Evolutionary conservation across 108 stramenopile genomes (phyloP), one percentile per base, ranked within the genome.

Genomic region (Skeletonema grethae): DNA sequence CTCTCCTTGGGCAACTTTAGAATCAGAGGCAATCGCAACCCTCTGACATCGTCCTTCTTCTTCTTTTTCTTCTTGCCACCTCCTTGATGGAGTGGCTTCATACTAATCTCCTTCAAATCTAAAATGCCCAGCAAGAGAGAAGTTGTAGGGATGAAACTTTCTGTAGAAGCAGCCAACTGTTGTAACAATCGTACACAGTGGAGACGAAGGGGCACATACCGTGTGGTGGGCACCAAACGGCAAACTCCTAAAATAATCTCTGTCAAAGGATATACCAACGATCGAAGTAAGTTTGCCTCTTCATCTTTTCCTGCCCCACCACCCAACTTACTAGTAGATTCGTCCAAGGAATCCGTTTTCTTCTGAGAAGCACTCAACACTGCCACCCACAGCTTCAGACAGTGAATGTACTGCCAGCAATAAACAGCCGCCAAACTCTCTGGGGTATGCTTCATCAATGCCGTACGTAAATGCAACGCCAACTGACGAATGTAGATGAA

Each of bases 401-500:
- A 98, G 76, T 96, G 90, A 48, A 98, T 66, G 63, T 90, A 98
- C 79, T 98, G 99, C 99, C 99, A 99, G 63, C 94, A 88, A 48
- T 88, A 95, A 4, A 99, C 95, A 34, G 75, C 82, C 29, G 75
- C 77, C 57, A 90, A 73, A 18, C 91, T 84, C 70, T 97, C 96
- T 39, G 76, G 67, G 5, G 95, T 93, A 72, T 95, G 94, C 80
- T 97, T 96, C 68, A 88, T 88, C 74, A 97, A 72, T n/a, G 97
- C 98, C 1, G 90, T 78, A 36, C 99, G 84, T 35, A 98, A 72
- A 63, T 97, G 96, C 62, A 99, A 83, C 29, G 98, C 97, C 73
- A 99, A 73, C 68, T 98, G 97, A 25, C 99, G 92, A 63, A 98
- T 96, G 85, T 98, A 99, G 9, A 99, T 86, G 83, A 99, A 99